A percentile compares a stretch with the other conserved stretches of the same genome.
These are phyloP conservation scores for Carallia brachiata DNA, from an alignment of 345 rosid genomes.

Conservation along the genomic window DNA sequence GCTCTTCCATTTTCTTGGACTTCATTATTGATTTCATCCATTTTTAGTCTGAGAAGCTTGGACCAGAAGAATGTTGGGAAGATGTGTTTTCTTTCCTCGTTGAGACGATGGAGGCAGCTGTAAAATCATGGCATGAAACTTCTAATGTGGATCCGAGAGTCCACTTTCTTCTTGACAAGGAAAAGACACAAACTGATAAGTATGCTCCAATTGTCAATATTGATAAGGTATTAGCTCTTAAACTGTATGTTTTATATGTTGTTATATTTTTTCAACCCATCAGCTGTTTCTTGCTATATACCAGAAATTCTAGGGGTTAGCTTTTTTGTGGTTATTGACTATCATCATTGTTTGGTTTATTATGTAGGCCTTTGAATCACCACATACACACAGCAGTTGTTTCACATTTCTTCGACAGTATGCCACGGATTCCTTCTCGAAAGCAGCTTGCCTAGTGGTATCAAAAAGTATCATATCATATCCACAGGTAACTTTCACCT, in stretches of 20 bases:
- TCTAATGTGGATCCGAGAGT: conserved; percentile 79
- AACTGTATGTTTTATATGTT: not conserved
- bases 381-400: conserved; percentile 77
- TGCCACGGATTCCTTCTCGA: conserved; percentile 75
- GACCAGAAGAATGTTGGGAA: conserved; percentile 54
- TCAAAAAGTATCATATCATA: conserved; percentile 84
- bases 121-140: conserved; percentile 80
- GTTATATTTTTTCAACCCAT: not conserved
- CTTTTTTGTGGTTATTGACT: not conserved
- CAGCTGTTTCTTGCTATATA: too few species aligned
- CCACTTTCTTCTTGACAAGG: conserved; percentile 72
- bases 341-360: conserved; percentile 17
- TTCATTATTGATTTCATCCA: conserved; percentile 4
- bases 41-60: conserved; percentile 63
- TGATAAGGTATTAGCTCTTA: conserved; percentile 58
- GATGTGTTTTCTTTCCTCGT: conserved; percentile 67
- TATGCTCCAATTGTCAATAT: conserved; percentile 82
- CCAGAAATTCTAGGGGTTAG: too few species aligned
- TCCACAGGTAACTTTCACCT: conserved; percentile 63
- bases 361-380: conserved; percentile 91
- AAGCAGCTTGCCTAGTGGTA: conserved; percentile 82
- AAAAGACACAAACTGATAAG: conserved; percentile 72
- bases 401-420: conserved; percentile 86
- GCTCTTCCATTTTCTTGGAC: not conserved
- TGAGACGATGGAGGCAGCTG: conserved; percentile 76